phyloP scores from a whole-genome alignment of 2,329 filamentous ascomycete genomes.

The Emmonsia crescens region DNA sequence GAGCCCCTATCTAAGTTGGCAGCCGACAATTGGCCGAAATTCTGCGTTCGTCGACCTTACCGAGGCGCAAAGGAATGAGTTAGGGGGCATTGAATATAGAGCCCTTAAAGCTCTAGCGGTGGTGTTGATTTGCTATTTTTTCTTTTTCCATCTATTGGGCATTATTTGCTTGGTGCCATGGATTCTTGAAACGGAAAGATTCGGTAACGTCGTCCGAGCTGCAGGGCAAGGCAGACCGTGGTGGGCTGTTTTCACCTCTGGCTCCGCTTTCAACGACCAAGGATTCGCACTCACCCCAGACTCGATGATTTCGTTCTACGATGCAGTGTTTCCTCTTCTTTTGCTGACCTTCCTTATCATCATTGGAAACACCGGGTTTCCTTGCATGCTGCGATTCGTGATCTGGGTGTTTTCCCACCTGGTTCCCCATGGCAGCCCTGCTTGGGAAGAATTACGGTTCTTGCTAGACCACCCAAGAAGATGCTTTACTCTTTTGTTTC shows the following conservation, averaged over 20 bases:
- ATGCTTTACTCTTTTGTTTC: slow-evolving; percentile 92
- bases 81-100: slow-evolving; percentile 93
- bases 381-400: slow-evolving; percentile 82
- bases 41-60: slow-evolving; percentile 82
- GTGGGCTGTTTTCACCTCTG: slow-evolving; percentile 87
- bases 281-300: slow-evolving; percentile 86
- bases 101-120: slow-evolving; percentile 75
- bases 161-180: slow-evolving; percentile 66
- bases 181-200: slow-evolving; percentile 56
- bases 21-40: slow-evolving; percentile 84
- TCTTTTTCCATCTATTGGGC: slow-evolving; percentile 70
- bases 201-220: slow-evolving; percentile 52
- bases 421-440: slow-evolving; percentile 52
- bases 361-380: slow-evolving; percentile 91
- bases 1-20: slow-evolving; percentile 88
- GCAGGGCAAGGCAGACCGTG: slow-evolving; percentile 58
- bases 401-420: slow-evolving; percentile 72
- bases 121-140: slow-evolving; percentile 68
- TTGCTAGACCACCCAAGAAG: slow-evolving; percentile 87
- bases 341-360: slow-evolving; percentile 78
- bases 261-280: slow-evolving; percentile 87
- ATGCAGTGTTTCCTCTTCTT: slow-evolving; percentile 62
- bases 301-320: slow-evolving; percentile 84
- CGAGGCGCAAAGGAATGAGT: slow-evolving; percentile 83
- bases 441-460: slow-evolving; percentile 87